A percentile compares a stretch with the other conserved stretches of the same genome.
Evolutionary conservation across 495 filamentous ascomycete genomes (phyloP).

Genomic region (Coniosporium apollinis): DNA sequence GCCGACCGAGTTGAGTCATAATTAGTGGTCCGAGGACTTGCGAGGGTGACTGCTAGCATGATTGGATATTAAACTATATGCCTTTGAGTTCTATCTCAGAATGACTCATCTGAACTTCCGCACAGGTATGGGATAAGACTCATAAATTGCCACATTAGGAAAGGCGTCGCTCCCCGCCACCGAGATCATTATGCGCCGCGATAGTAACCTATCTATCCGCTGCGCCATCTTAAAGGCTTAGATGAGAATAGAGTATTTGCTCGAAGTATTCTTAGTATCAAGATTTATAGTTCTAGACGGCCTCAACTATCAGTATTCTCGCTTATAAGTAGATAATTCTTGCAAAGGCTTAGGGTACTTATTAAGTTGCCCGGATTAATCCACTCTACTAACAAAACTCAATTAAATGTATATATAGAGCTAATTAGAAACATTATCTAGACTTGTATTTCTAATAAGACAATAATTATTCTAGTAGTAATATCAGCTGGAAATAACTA

Average conservation of each 20-base stretch:
- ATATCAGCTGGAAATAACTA: neutral
- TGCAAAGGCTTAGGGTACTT: neutral
- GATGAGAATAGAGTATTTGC: neutral
- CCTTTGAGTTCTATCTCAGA: constrained; percentile 5
- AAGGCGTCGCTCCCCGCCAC: neutral
- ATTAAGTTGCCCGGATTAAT: neutral
- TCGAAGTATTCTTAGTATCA: neutral
- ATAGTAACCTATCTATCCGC: neutral
- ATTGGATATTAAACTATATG: constrained; percentile 2
- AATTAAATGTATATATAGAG: neutral
- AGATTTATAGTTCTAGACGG: neutral
- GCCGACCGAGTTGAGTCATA: constrained; percentile 6
- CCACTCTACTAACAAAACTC: neutral
- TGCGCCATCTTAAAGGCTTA: neutral
- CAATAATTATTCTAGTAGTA: neutral
- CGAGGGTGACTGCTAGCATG: constrained; percentile 2
- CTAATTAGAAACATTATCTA: neutral
- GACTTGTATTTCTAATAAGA: neutral
- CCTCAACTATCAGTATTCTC: neutral
- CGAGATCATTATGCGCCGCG: neutral
- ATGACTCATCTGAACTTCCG: constrained; percentile 1
- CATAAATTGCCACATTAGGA: constrained; percentile 1
- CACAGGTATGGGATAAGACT: constrained; percentile 1
- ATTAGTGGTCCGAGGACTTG: constrained; percentile 1
- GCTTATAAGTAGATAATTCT: neutral